Base-by-base conservation (phyloP, 2,329 filamentous ascomycete genomes). In the Coleophoma eucalyptorum region DNA sequence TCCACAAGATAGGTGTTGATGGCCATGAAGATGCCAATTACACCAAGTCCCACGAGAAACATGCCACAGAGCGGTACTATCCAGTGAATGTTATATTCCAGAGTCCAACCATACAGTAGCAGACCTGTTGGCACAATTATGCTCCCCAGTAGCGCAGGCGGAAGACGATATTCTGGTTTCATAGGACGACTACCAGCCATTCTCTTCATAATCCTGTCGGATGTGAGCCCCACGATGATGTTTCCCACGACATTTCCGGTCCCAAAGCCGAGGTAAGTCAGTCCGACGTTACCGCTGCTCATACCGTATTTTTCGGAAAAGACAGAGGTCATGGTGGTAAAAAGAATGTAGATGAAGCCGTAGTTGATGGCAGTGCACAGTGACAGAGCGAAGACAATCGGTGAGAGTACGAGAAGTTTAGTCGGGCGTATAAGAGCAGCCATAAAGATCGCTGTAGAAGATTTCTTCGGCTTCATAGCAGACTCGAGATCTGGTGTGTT, bases 161-260 rank as follows among this genome's bases (percentile, higher is more conserved):
- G 82, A 0, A 83, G 69, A 11, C 84, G 78, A 58, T 79, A 83
- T 55, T 88, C 84, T 0, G 84, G 83, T 69, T 5, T n/a, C 7
- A 20, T 42, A 13, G 11, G 41, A 13, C 45, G 44, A 69, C 37
- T 38, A 10, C 42, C 43, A 10, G 21, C 67, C 3, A 31, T 18
- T 41, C 47, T 50, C 5, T 33, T 7, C 12, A 38, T 51, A 13
- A 54, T 16, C 3, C 18, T 33, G 55, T 65, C 62, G 18, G 55
- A 58, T 8, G 33, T 35, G 20, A 52, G 60, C 15, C 60, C 60
- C 47, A 32, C 34, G 15, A 49, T 50, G 35, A 54, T 55, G 15
- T 60, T 42, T n/a, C 66, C 70, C n/a, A 72, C 58, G 8, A 66
- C 32, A 11, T 62, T 54, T 41, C 73, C 75, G 49, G 80, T 37